phyloP scores from a whole-genome alignment of 1,139 yeast species.

The Kurtzmaniella quercitrusa region DNA sequence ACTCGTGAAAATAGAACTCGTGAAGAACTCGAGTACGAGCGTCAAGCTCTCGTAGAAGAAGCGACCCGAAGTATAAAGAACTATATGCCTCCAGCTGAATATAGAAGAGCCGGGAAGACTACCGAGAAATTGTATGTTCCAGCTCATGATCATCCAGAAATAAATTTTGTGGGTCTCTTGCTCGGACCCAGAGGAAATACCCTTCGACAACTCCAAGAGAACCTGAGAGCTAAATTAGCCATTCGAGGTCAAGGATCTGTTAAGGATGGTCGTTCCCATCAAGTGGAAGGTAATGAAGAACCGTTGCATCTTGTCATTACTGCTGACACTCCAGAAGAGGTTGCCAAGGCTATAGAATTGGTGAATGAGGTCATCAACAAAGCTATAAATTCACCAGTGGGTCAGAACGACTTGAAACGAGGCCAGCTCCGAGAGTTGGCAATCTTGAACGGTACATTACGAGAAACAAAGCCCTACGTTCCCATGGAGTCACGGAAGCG shows the following conservation, averaged over 20 bases:
- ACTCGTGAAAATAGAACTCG: slow-evolving; percentile 71
- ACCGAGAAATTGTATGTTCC: slow-evolving; percentile 85
- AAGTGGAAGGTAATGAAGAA: slow-evolving; percentile 38
- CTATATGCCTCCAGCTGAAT: slow-evolving; percentile 78
- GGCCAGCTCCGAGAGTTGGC: slow-evolving; percentile 92
- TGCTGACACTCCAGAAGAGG: slow-evolving; percentile 76
- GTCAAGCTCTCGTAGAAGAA: slow-evolving; percentile 70
- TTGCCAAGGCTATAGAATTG: slow-evolving; percentile 69
- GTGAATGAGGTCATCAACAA: slow-evolving; percentile 77
- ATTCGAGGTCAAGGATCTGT: slow-evolving; percentile 94
- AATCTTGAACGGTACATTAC: slow-evolving; percentile 85
- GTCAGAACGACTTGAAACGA: slow-evolving; percentile 87
- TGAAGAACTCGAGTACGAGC: slow-evolving; percentile 67
- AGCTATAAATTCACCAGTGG: slow-evolving; percentile 86
- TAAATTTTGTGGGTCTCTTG: slow-evolving; percentile 86
- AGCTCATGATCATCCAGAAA: slow-evolving; percentile 81
- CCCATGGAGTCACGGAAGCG: slow-evolving; percentile 53
- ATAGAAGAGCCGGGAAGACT: slow-evolving; percentile 65
- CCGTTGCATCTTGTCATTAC: slow-evolving; percentile 86
- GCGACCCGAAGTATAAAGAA: slow-evolving; percentile 75
- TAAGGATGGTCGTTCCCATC: slow-evolving; percentile 69
- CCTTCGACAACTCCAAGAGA: slow-evolving; percentile 70
- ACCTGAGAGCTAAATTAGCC: slow-evolving; percentile 82
- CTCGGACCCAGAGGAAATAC: slow-evolving; percentile 97
- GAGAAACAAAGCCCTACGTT: slow-evolving; percentile 73